Percentiles rank a stretch among this genome's conserved stretches.
phyloP scores from a whole-genome alignment of 2,329 filamentous ascomycete genomes.

The Alternaria ethzedia region DNA sequence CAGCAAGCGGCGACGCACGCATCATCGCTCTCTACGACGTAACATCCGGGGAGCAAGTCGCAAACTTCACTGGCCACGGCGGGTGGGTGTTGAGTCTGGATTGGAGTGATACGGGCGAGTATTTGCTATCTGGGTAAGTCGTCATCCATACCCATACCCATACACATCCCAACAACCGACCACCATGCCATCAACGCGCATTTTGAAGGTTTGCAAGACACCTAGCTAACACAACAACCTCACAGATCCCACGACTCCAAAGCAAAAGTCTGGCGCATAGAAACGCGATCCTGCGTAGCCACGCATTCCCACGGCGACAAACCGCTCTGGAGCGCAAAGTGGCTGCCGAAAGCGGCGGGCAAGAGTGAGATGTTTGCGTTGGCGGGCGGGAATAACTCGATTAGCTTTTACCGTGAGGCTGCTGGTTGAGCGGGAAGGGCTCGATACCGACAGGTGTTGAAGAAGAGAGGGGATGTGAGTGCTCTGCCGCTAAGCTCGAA shows the following conservation, averaged over 20 bases:
- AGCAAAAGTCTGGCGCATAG: conserved; percentile 94
- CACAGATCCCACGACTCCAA: conserved; percentile 90
- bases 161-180: not conserved
- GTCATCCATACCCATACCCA: not conserved
- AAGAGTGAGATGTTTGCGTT: conserved; percentile 52
- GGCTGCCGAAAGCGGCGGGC: conserved; percentile 45
- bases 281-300: conserved; percentile 82
- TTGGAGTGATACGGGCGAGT: conserved; percentile 94
- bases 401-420: conserved; percentile 50
- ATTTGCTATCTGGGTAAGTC: conserved; percentile 76
- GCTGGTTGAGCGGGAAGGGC: conserved; percentile 34
- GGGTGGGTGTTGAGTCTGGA: conserved; percentile 91
- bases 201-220: too few species aligned
- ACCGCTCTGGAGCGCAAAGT: conserved; percentile 48
- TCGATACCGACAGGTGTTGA: not conserved
- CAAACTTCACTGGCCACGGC: conserved; percentile 77
- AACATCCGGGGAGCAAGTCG: conserved; percentile 88
- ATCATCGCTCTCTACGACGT: conserved; percentile 94
- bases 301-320: conserved; percentile 85
- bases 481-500: too few species aligned
- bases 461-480: not conserved
- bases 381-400: conserved; percentile 45
- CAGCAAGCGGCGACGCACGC: conserved; percentile 86
- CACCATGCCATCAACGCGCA: too few species aligned
- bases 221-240: too few species aligned